Base-by-base conservation (phyloP, 176 grass and related monocot genomes). In the Bolboschoenus planiculmis region DNA sequence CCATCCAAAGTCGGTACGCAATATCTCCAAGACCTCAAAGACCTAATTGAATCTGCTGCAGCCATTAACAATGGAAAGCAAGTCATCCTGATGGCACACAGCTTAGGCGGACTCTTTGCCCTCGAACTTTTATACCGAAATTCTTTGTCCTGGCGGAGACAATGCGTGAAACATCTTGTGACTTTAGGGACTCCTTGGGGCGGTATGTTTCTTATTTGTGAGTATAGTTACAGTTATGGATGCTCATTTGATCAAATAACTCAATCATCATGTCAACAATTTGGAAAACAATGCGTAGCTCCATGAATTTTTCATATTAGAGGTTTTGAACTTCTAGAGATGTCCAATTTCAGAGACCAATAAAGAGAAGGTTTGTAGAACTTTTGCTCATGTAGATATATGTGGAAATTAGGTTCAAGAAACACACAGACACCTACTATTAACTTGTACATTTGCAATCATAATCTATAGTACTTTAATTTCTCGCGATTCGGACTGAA, bases 41-140 rank as follows among this genome's bases (percentile, higher is more conserved):
- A 88, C 16, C 92, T 94, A 35, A 87, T 94, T 30, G 92, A 94
- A 76, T 26, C 73, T 0, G 90, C 88, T 13, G 83, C 81, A 74
- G 65, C 83, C 61, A 78, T 81, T 4, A 92, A 88, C 67, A 86
- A 84, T 34, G 88, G 90, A 35, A 84, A 58, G 2, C 87, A 85
- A 3, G 92, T 78, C 37, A 84, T 97, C 88, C 87, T 97, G 10
- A 1, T 97, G 29, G 87, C 95, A 23, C 95, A 94, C 85, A 97
- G 92, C 85, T 85, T 94, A 1, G 95, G 92, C 7, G 90, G 90
- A 23, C 85, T 94, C 2, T 92, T 88, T 78, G 85, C 95, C 35
- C 88, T 97, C 35, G 88, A 92, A 70, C 71, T 97, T 64, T 83
- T 97, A 7, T 81, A 83, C 8, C 92, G 95, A 27, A 90, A 54